Percentiles rank a stretch among this genome's conserved stretches.
These are phyloP conservation scores for Cyberlindnera euphorbiiphila DNA, from an alignment of 805 yeast genomes.

Conservation along the genomic window DNA sequence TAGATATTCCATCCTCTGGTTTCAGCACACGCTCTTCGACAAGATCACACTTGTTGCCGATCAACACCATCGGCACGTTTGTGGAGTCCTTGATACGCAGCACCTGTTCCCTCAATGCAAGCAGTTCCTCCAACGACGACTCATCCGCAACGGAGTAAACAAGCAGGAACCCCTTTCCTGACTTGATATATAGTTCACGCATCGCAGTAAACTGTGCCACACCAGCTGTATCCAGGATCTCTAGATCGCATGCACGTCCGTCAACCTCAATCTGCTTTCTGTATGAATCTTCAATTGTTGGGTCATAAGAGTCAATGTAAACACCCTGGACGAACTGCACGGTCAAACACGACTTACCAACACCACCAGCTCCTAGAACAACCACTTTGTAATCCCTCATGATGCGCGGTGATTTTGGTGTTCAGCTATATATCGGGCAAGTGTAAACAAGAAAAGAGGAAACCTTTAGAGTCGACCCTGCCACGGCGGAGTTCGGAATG, in stretches of 20 bases:
- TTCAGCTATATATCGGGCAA: not conserved
- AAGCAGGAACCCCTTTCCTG: slow-evolving; percentile 85
- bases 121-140: slow-evolving; percentile 70
- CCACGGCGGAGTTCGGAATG: too few relatives aligned
- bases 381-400: slow-evolving; percentile 76
- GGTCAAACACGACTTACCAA: slow-evolving; percentile 90
- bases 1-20: slow-evolving; percentile 77
- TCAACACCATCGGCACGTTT: slow-evolving; percentile 82
- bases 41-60: slow-evolving; percentile 90
- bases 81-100: slow-evolving; percentile 72
- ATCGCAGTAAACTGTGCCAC: slow-evolving; percentile 94
- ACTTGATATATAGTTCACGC: slow-evolving; percentile 83
- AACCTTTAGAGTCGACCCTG: too few relatives aligned
- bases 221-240: slow-evolving; percentile 90
- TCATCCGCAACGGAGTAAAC: slow-evolving; percentile 82
- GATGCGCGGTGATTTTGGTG: not conserved
- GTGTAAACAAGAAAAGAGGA: not conserved
- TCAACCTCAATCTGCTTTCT: slow-evolving; percentile 85
- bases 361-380: slow-evolving; percentile 96
- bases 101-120: slow-evolving; percentile 80
- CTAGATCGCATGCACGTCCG: slow-evolving; percentile 81
- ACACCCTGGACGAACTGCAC: slow-evolving; percentile 91
- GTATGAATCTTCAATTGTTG: slow-evolving; percentile 95
- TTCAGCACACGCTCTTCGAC: slow-evolving; percentile 68
- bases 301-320: slow-evolving; percentile 88